A percentile compares a stretch with the other conserved stretches of the same genome.
Conservation (phyloP, 345 rosid species). For the Eucalyptus guilfoylei region DNA sequence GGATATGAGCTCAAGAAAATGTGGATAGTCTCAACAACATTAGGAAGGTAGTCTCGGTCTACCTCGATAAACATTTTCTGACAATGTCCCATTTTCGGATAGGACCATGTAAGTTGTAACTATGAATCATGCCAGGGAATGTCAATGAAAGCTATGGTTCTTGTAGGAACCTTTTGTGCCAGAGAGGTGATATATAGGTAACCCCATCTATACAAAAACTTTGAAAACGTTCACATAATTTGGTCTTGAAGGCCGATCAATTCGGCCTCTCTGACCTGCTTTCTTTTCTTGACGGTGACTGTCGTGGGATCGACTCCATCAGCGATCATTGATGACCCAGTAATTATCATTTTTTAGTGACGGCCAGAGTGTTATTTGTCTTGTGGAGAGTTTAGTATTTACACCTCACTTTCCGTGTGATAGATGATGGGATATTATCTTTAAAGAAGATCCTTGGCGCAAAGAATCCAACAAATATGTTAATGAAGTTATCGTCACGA, state of each 20-base stretch:
- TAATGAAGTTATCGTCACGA: background rate
- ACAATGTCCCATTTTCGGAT: background rate
- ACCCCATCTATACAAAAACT: background rate
- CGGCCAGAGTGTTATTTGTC: no score
- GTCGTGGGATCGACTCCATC: background rate
- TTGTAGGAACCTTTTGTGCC: background rate
- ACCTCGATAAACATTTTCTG: background rate
- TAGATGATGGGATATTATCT: background rate
- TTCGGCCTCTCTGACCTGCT: background rate
- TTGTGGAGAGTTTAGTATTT: no score
- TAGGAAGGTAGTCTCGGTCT: background rate
- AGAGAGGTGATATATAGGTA: no score
- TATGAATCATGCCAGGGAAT: background rate
- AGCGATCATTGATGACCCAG: background rate
- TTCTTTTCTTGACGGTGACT: background rate
- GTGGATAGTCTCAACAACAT: background rate
- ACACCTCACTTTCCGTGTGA: background rate
- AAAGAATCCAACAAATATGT: background rate
- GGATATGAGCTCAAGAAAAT: background rate
- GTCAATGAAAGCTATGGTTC: background rate
- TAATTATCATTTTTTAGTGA: no score
- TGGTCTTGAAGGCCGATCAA: background rate
- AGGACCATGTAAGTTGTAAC: background rate
- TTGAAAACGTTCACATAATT: background rate
- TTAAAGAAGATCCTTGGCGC: background rate